Evolutionary conservation across 495 filamentous ascomycete species (phyloP), one percentile per base, ranked within the genome.

Genomic region (Massariosphaeria phaeospora): DNA sequence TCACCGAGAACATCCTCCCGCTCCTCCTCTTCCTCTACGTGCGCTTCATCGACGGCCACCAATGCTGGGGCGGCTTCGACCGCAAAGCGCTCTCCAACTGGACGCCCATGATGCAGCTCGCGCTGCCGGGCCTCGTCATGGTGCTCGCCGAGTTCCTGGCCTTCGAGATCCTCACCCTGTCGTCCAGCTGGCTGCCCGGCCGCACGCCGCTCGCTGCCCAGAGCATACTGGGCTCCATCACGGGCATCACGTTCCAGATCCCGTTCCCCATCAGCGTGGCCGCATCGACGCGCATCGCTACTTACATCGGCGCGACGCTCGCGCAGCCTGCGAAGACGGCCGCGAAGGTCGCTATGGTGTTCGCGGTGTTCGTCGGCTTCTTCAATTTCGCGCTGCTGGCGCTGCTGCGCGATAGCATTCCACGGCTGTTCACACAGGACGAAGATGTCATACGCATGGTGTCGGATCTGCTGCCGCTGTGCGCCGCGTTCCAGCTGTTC

Each of bases 81-180:
- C 71, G 65, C 44, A 72, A 75, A 21, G 87, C 86, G 6, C 76
- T 93, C 40, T 72, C 73, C 17, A 95, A 94, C 67, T 96, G 90
- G 90, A 78, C 80, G 4, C 86, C 85, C 0, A 93, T 94, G 90
- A 78, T 96, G 63, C 74, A 79, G 45, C 83, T 96, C 13, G 88
- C 90, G 0, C 68, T 95, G 15, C 90, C 85, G 0, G 91, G 91
- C 2, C 79, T 96, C 65, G 69, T 94, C 35, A 96, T 95, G 88
- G 85, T 97, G 1, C 84, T 93, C 66, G 90, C 91, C 6, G 91
- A 96, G 66, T 91, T 82, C 69, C 77, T 95, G 7, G 77, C 79
- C 33, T 80, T 75, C 60, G 79, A 83, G 58, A 70, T 82, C 49
- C 63, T 83, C 33, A 79, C 78, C 1, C 69, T 83, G 3, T 66